These are phyloP conservation scores for Lactarius tabidus DNA, from an alignment of 768 basidiomycete species.

Conservation along the genomic window DNA sequence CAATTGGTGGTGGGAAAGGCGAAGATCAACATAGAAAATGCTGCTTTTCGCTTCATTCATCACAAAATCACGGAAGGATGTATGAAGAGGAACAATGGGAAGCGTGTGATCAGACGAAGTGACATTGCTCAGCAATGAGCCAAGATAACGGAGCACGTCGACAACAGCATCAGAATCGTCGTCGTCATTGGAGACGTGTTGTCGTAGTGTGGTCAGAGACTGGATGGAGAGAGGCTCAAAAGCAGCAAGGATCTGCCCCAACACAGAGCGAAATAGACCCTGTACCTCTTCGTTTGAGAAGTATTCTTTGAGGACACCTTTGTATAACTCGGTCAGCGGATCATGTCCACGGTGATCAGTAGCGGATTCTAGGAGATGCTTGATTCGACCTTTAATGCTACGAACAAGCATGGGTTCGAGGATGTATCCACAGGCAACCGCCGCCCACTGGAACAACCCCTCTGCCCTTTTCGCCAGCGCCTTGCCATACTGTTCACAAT, in stretches of 20 bases:
- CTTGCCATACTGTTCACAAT: background rate
- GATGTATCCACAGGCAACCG: background rate
- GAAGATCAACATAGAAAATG: background rate
- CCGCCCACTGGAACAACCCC: background rate
- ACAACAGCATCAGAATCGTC: background rate
- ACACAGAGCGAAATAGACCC: too few species aligned
- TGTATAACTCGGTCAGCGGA: too few species aligned
- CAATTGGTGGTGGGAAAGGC: background rate
- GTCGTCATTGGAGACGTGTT: background rate
- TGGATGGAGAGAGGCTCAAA: too few species aligned
- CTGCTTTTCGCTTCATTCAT: background rate
- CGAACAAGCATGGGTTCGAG: background rate
- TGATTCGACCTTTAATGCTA: background rate
- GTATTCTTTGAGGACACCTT: too few species aligned
- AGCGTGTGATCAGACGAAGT: background rate
- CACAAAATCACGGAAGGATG: background rate
- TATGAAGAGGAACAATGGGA: background rate
- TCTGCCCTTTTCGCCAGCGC: background rate
- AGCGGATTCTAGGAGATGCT: too few species aligned
- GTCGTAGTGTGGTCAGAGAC: too few species aligned
- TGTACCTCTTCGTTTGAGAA: too few species aligned
- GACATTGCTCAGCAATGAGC: conserved; percentile 2
- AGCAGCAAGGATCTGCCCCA: too few species aligned
- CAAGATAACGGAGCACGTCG: background rate
- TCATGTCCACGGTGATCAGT: too few species aligned